Evolutionary conservation across 352 stramenopile species (phyloP).

Genomic region (Globisporangium spinosum): DNA sequence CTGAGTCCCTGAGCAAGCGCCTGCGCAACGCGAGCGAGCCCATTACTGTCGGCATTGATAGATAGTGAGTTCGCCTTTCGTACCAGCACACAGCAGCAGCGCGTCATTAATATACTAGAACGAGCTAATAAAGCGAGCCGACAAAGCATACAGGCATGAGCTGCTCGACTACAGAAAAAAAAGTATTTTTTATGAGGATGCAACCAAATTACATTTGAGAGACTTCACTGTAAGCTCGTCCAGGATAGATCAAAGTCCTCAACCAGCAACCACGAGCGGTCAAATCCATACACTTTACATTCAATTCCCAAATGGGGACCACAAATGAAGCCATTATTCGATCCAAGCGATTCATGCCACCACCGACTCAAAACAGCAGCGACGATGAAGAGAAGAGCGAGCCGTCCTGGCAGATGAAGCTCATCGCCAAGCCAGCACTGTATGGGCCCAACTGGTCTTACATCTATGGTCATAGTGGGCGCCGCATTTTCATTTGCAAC

Average conservation of each 20-base stretch:
- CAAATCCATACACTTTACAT: not conserved
- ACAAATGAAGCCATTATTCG: no score
- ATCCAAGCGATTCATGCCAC: no score
- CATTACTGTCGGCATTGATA: not conserved
- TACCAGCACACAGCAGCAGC: not conserved
- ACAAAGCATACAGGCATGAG: no score
- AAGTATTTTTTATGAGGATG: not conserved
- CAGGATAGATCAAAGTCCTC: not conserved
- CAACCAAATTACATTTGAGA: not conserved
- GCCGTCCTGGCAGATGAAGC: not conserved
- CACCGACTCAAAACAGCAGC: no score
- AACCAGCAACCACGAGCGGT: not conserved
- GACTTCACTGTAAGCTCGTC: not conserved
- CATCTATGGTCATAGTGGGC: no score
- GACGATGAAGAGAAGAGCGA: no score
- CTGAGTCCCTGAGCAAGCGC: not conserved
- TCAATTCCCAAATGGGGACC: no score
- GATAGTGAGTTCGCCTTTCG: not conserved
- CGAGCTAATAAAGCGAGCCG: no score
- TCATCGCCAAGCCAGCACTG: not conserved
- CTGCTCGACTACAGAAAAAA: not conserved
- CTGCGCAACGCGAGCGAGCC: not conserved
- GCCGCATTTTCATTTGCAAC: not conserved
- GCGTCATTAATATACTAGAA: not conserved
- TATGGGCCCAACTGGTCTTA: not conserved